phyloP scores from a whole-genome alignment of 345 rosid genomes.

The Aquilaria yunnanensis region DNA sequence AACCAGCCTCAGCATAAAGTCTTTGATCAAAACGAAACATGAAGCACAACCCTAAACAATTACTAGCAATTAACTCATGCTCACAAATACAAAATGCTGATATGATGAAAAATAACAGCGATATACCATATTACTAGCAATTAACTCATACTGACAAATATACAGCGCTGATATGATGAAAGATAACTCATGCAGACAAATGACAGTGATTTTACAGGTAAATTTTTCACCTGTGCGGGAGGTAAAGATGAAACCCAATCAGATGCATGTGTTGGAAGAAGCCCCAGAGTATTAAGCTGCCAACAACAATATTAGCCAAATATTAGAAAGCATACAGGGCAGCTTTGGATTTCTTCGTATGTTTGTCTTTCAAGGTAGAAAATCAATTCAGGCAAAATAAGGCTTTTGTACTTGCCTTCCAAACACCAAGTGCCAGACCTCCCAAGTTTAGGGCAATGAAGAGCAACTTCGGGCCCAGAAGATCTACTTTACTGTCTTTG shows the following conservation, averaged over 20 bases:
- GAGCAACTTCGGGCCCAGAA: slow-evolving; percentile 81
- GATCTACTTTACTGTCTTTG: slow-evolving; percentile 88
- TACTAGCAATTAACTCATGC: background rate
- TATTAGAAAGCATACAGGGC: background rate
- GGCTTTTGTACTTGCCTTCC: slow-evolving; percentile 64
- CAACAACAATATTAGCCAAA: slow-evolving; percentile 17
- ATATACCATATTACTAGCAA: background rate
- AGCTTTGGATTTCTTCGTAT: background rate
- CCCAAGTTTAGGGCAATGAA: slow-evolving; percentile 93
- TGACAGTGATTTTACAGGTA: slow-evolving; percentile 1
- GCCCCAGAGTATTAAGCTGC: slow-evolving; percentile 96
- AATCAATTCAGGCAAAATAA: background rate
- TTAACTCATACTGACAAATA: background rate
- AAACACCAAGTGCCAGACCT: slow-evolving; percentile 87
- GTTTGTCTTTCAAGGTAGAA: background rate
- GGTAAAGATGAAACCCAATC: slow-evolving; percentile 98
- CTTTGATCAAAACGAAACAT: no score
- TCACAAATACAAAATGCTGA: background rate
- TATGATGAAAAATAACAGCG: background rate
- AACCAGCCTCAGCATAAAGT: no score
- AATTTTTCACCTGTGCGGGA: slow-evolving; percentile 76
- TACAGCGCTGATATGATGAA: background rate
- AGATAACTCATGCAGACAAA: background rate
- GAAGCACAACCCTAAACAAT: background rate
- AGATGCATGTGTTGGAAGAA: slow-evolving; percentile 97